phyloP scores from a whole-genome alignment of 2,329 filamentous ascomycete species.

The Fusarium miscanthi region DNA sequence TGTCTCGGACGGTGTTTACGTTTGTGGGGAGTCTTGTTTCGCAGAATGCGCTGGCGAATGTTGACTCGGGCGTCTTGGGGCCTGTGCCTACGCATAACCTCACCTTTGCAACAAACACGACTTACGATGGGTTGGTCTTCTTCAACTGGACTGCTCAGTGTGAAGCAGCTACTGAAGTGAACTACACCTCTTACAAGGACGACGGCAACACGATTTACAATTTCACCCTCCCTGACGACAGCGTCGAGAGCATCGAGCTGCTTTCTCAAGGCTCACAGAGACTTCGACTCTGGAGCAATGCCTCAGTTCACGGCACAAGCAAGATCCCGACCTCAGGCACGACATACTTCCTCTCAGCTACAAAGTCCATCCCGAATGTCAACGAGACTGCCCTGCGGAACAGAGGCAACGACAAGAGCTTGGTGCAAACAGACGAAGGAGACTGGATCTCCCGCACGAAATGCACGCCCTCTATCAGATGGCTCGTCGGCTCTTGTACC shows the following conservation, averaged over 20 bases:
- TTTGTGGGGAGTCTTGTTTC: constrained; percentile 38
- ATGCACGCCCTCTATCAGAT: constrained; percentile 29
- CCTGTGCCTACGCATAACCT: constrained; percentile 36
- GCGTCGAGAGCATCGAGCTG: constrained; percentile 28
- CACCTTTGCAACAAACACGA: constrained; percentile 30
- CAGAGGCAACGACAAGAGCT: constrained; percentile 24
- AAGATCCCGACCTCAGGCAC: constrained; percentile 31
- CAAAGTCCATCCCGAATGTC: constrained; percentile 26
- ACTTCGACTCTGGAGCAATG: constrained; percentile 26
- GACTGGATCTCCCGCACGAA: constrained; percentile 37
- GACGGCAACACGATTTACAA: constrained; percentile 32
- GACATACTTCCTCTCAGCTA: constrained; percentile 29
- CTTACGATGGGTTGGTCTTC: constrained; percentile 32
- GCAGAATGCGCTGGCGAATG: constrained; percentile 33
- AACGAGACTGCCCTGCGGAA: constrained; percentile 26
- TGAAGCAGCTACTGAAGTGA: constrained; percentile 32
- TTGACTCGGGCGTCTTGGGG: constrained; percentile 30
- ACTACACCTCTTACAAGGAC: constrained; percentile 18
- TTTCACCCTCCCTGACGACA: constrained; percentile 30
- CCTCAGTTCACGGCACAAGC: neutral
- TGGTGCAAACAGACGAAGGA: constrained; percentile 22
- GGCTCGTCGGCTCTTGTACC: constrained; percentile 30
- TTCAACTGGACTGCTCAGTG: constrained; percentile 36
- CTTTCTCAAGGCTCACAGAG: constrained; percentile 12
- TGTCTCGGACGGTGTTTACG: constrained; percentile 29